Conservation (phyloP, 1,284 basidiomycete species). For the Caloboletus inedulis region DNA sequence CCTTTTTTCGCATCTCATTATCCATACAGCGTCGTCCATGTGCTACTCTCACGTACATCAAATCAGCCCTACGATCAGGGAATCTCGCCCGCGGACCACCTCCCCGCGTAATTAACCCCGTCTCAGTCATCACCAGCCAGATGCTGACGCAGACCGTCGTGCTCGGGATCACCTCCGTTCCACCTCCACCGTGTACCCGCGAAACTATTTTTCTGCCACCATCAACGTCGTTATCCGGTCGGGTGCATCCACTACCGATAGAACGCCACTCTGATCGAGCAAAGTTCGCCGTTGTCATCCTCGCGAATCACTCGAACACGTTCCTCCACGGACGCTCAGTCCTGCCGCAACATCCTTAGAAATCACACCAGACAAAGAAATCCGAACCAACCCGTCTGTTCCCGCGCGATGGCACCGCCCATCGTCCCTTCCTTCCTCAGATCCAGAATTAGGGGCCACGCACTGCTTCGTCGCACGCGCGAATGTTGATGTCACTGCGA, state of each 20-base stretch:
- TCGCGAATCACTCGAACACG: constrained; percentile 6
- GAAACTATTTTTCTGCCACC: constrained; percentile 12
- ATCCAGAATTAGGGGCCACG: background rate
- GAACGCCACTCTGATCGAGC: constrained; percentile 10
- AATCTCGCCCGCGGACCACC: constrained; percentile 1
- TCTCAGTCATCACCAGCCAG: background rate
- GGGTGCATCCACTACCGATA: constrained; percentile 1
- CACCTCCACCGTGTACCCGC: constrained; percentile 3
- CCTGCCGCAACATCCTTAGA: background rate
- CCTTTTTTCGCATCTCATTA: background rate
- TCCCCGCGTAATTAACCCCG: background rate
- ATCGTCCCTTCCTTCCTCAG: background rate
- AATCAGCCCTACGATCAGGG: constrained; percentile 2
- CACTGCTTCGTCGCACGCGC: constrained; percentile 12
- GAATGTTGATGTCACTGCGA: constrained; percentile 5
- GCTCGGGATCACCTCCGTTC: constrained; percentile 1
- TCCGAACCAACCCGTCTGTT: background rate
- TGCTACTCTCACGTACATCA: background rate
- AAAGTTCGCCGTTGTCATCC: constrained; percentile 8
- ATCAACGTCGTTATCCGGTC: background rate
- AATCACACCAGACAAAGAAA: background rate
- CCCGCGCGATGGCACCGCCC: constrained; percentile 5
- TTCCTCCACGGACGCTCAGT: background rate
- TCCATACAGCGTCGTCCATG: background rate
- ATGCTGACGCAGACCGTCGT: constrained; percentile 3